Evolutionary conservation across 2,329 filamentous ascomycete species (phyloP).

Genomic region (Verticillium nonalfalfae): DNA sequence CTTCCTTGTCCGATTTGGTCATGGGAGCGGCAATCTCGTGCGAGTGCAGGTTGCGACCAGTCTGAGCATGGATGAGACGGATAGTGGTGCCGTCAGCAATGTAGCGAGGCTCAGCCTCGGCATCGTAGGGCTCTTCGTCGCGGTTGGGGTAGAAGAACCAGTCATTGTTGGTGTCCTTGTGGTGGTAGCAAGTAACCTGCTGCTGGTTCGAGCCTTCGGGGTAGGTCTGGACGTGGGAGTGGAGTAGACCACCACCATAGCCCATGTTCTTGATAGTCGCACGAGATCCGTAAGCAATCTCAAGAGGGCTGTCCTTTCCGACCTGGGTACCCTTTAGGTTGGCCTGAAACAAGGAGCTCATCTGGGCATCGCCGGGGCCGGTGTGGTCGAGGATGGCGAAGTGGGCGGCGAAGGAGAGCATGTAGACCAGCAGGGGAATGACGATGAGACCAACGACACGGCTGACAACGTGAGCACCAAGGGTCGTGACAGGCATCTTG

Average conservation of each 20-base stretch:
- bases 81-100: slow-evolving; percentile 72
- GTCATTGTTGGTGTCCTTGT: slow-evolving; percentile 99
- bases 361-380: slow-evolving; percentile 97
- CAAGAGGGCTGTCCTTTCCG: slow-evolving; percentile 87
- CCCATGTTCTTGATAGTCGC: slow-evolving; percentile 99
- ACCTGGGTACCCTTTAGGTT: slow-evolving; percentile 92
- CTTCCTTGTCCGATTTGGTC: slow-evolving; percentile 84
- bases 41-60: slow-evolving; percentile 94
- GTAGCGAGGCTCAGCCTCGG: slow-evolving; percentile 65
- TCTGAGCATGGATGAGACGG: slow-evolving; percentile 89
- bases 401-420: slow-evolving; percentile 92
- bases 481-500: slow-evolving; percentile 72
- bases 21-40: slow-evolving; percentile 85
- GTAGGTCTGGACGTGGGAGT: slow-evolving; percentile 94
- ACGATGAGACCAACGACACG: slow-evolving; percentile 83
- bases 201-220: slow-evolving; percentile 91
- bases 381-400: slow-evolving; percentile 91
- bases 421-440: slow-evolving; percentile 84
- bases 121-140: slow-evolving; percentile 63
- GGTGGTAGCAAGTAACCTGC: slow-evolving; percentile 98
- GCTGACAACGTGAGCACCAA: slow-evolving; percentile 72
- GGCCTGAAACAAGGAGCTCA: slow-evolving; percentile 98
- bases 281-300: slow-evolving; percentile 82
- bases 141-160: slow-evolving; percentile 99
- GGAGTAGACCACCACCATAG: slow-evolving; percentile 91